Evolutionary conservation across 257 asterid species (phyloP), one percentile per base, ranked within the genome.

Genomic region (Paraleonurus japonicus): DNA sequence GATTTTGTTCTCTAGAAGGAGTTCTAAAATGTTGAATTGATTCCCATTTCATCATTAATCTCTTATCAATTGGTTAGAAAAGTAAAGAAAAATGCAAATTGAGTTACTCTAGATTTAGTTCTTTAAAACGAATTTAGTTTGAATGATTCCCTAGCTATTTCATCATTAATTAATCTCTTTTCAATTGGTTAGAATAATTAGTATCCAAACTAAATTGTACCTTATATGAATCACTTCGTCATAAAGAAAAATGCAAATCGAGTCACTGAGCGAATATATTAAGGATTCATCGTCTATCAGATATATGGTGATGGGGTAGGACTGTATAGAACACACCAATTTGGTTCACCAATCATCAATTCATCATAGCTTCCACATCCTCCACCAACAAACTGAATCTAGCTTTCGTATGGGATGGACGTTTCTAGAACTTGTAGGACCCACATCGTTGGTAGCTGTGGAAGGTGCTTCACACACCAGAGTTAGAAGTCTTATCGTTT

Each of bases 291-390:
- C 13, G 3, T 35, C 9, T 35, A 58, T 64, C 41, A 88, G 95
- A 80, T 85, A 83, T 45, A 84, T 47, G 92, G 89, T 9, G 88
- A 81, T 57, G 84, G 84, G 27, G 60, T 54, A 32, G 92, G 92
- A 63, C 27, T 85, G 23, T 86, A 81, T 45, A 85, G 83, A 74
- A 84, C 89, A 0, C 81, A 88, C 69, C 82, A 84, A 7, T 82
- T 81, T 12, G 87, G 94, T 3, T 37, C 80, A 28, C 89, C 94
- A 19, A 57, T 83, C 23, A 82, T 87, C 35, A 78, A 19, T 51
- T 83, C 23, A 82, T 87, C 35, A 78, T 87, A 27, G 85, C 74
- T 19, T 76, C 61, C 75, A 72, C 88, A 7, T 81, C 90, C 0
- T 47, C 82, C 0, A 78, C 83, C 45, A 77, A 54, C 75, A 83